Base-by-base conservation (phyloP, 2,329 filamentous ascomycete species). In the Penicillium vulpinum region DNA sequence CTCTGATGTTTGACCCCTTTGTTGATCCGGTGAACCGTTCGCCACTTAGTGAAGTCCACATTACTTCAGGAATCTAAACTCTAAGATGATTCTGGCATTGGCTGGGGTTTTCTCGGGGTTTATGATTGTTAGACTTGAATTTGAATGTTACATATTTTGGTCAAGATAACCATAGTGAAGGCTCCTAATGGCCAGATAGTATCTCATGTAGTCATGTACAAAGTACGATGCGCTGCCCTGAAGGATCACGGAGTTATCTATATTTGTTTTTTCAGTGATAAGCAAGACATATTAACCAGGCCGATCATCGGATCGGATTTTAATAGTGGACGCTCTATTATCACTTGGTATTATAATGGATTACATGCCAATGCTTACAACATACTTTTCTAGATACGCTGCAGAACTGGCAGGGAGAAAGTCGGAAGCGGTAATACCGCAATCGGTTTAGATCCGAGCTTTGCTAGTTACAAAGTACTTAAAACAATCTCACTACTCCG, bases 251-350 rank as follows among this genome's bases (percentile, higher is more conserved):
- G 39, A 46, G 29, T 22, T 18, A 9, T 21, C 16, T 44, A 7
- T 18, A 28, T 41, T 28, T 39, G 2, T 28, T 33, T 40, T 18
- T 33, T 40, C 15, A 16, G 13, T 22, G 33, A n/a, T 38, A 38
- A 28, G 21, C 21, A n/a, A 49, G 38, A 35, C 28, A 28, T 18
- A 16, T 48, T 40, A n/a, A 36, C 28, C 22, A 49, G 7, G 45
- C 52, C 52, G 39, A 55, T 55, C 38, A 51, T 51, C 22, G 46
- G 52, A 50, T n/a, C 15, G 8, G 2, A 24, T 29, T 28, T n/a
- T 9, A 35, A 26, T 26, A 35, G 7, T 6, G 21, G n/a, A n/a
- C n/a, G n/a, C n/a, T n/a, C n/a, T n/a, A n/a, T n/a, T n/a, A n/a
- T n/a, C n/a, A n/a, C n/a, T n/a, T n/a, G n/a, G n/a, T n/a, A n/a